Percentiles rank a stretch among this genome's conserved stretches.
Evolutionary conservation across 1,284 basidiomycete species (phyloP).

Genomic region (Malassezia arunalokei): DNA sequence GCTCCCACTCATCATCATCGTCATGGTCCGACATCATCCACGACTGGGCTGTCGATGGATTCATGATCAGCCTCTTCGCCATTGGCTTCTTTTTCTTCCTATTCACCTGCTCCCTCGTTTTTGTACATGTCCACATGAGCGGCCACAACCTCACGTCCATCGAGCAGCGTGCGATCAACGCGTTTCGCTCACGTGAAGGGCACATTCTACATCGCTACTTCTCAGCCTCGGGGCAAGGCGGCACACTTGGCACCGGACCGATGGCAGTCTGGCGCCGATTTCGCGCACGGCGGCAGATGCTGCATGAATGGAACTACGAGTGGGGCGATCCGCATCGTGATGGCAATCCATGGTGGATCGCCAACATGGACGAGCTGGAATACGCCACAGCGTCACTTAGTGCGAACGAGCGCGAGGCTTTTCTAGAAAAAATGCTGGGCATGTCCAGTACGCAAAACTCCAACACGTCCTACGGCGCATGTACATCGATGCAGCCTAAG

Average conservation of each 20-base stretch:
- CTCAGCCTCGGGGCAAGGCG: slow-evolving; percentile 15
- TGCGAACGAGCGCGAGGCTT: slow-evolving; percentile 1
- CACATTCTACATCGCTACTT: slow-evolving; percentile 48
- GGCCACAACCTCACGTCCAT: slow-evolving; percentile 62
- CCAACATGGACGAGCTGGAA: slow-evolving; percentile 12
- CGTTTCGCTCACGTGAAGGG: slow-evolving; percentile 57
- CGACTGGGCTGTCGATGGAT: slow-evolving; percentile 52
- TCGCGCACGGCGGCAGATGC: slow-evolving; percentile 9
- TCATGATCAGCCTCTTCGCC: slow-evolving; percentile 57
- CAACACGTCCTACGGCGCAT: neutral
- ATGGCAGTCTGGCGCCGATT: slow-evolving; percentile 3
- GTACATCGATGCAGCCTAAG: neutral
- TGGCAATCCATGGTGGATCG: slow-evolving; percentile 76
- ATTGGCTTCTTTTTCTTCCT: slow-evolving; percentile 57
- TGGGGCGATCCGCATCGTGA: slow-evolving; percentile 64
- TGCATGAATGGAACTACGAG: slow-evolving; percentile 57
- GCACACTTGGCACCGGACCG: slow-evolving; percentile 4
- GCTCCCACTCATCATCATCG: slow-evolving; percentile 3
- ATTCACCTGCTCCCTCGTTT: slow-evolving; percentile 56
- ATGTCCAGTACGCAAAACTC: neutral
- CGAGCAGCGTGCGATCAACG: slow-evolving; percentile 56
- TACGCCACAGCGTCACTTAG: neutral
- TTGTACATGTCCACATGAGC: slow-evolving; percentile 58
- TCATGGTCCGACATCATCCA: slow-evolving; percentile 12
- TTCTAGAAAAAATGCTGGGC: slow-evolving; percentile 6